Base-by-base conservation (phyloP, 75 land plant genomes). In the Gnetum montanum region DNA sequence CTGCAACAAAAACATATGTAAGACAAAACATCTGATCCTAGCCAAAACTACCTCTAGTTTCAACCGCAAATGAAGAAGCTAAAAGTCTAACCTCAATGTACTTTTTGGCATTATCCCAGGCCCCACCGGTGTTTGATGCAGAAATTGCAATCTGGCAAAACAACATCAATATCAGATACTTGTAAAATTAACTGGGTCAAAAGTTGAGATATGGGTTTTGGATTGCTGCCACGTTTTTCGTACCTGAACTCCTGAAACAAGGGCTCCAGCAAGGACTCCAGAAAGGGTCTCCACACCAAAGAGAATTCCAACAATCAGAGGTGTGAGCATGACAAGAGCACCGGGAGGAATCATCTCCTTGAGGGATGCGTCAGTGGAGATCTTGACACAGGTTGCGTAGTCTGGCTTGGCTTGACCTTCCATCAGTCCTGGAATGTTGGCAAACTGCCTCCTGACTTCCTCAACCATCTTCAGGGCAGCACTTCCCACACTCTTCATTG, bases 81-180 rank as follows among this genome's bases (percentile, higher is more conserved):
- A 49, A n/a, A n/a, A n/a, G n/a, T n/a, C n/a, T n/a, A n/a, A 80
- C 88, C 80, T 85, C 89, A 51, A 85, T 85, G 67, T 85, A 85
- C 54, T 85, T 85, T 78, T 85, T 85, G 34, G 89, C 89, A 71
- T 85, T 85, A 38, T 85, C 89, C 85, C 89, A 85, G 19, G 89
- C 89, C 45, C 89, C 89, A 24, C 89, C 89, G 25, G 89, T 85
- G 73, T 85, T 85, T 11, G 89, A 85, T 30, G 89, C 89, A 52
- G 85, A 85, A 11, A 85, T 85, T 1, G 85, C 89, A 26, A 85
- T 69, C 88, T 84, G 70, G 1, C 38, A 30, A 15, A 16, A 31
- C 29, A 43, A 30, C 28, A 33, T 29, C 10, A 24, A 4, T 20
- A 13, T 18, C n/a, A 18, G 24, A 25, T 25, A 20, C n/a, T n/a